phyloP scores from a whole-genome alignment of 352 stramenopile species.

The Pythium vanterpoolii region DNA sequence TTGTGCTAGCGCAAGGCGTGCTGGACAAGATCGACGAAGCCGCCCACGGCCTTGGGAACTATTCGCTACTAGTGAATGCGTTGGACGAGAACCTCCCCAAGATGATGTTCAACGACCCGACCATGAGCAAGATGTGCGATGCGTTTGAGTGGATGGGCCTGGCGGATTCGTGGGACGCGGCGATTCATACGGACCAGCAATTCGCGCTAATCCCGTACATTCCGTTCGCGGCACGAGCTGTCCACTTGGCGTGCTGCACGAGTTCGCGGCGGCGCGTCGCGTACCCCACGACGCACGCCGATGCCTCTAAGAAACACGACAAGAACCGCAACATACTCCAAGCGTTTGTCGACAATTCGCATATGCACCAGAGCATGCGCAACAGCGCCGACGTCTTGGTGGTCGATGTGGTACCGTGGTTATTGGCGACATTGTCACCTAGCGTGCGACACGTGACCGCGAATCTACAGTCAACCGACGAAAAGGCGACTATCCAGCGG shows the following conservation, averaged over 20 bases:
- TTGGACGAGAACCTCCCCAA: constrained; percentile 88
- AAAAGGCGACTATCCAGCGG: constrained; percentile 60
- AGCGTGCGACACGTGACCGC: constrained; percentile 57
- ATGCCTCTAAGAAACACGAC: constrained; percentile 52
- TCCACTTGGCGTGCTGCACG: constrained; percentile 69
- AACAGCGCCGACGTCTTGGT: constrained; percentile 55
- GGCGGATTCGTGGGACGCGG: constrained; percentile 66
- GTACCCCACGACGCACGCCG: constrained; percentile 65
- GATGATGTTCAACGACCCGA: constrained; percentile 89
- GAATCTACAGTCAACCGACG: constrained; percentile 54
- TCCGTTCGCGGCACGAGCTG: constrained; percentile 66
- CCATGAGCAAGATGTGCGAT: constrained; percentile 78
- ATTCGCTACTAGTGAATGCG: constrained; percentile 71
- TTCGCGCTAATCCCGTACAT: constrained; percentile 68
- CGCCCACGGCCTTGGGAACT: constrained; percentile 73
- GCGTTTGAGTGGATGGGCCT: constrained; percentile 84
- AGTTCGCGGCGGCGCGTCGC: constrained; percentile 65
- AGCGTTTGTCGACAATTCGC: constrained; percentile 57
- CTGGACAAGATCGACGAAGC: constrained; percentile 67
- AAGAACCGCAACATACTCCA: constrained; percentile 65
- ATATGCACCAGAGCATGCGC: constrained; percentile 55
- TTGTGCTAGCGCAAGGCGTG: constrained; percentile 11
- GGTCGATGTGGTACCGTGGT: constrained; percentile 74
- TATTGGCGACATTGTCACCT: constrained; percentile 61
- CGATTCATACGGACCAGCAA: constrained; percentile 62